These are phyloP conservation scores for Aspergillus sclerotioniger DNA, from an alignment of 495 filamentous ascomycete species.

Conservation along the genomic window DNA sequence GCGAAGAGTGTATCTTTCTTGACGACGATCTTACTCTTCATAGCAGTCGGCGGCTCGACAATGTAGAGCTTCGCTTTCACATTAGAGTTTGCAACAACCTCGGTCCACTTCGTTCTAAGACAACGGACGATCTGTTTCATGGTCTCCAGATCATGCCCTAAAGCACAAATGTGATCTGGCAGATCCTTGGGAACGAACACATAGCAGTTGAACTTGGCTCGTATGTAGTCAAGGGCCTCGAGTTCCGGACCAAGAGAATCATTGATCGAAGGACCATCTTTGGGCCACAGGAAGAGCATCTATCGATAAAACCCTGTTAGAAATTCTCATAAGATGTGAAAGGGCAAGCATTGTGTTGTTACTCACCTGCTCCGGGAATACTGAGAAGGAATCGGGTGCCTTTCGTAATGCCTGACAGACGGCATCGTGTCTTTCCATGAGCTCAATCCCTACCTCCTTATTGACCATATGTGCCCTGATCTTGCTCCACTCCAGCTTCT, in stretches of 20 bases:
- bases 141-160: conserved; percentile 19
- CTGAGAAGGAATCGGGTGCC: conserved; percentile 22
- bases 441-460: conserved; percentile 21
- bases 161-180: conserved; percentile 26
- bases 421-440: conserved; percentile 24
- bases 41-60: conserved; percentile 36
- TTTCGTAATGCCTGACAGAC: conserved; percentile 29
- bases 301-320: conserved; percentile 3
- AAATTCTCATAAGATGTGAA: neutral
- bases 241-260: conserved; percentile 44
- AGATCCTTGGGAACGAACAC: conserved; percentile 32
- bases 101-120: conserved; percentile 34
- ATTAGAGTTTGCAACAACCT: conserved; percentile 32
- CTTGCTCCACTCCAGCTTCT: conserved; percentile 22
- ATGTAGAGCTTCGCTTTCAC: conserved; percentile 35
- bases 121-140: conserved; percentile 33
- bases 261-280: conserved; percentile 32
- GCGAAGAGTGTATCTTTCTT: conserved; percentile 14
- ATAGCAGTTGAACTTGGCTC: conserved; percentile 31
- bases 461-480: conserved; percentile 16
- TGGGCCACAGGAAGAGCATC: conserved; percentile 47
- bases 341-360: neutral
- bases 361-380: conserved; percentile 29
- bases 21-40: conserved; percentile 18
- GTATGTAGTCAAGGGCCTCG: conserved; percentile 47